Evolutionary conservation across 2,329 filamentous ascomycete species (phyloP), one percentile per base, ranked within the genome.

Genomic region (Talaromyces sp.): DNA sequence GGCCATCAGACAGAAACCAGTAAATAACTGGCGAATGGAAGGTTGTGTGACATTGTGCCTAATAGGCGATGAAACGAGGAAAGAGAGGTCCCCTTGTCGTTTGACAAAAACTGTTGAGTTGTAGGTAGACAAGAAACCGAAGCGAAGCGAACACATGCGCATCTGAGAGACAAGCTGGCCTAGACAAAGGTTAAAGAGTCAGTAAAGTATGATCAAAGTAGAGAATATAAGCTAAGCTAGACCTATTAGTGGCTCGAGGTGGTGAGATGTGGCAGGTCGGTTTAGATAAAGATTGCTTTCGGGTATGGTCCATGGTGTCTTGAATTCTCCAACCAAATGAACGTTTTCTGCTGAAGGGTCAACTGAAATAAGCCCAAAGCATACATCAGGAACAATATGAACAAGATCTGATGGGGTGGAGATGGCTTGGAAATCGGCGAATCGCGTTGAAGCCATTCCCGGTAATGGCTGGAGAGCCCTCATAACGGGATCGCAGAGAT

Each of bases 1-100:
- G 17, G 49, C 43, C 36, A 47, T 47, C 16, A 47, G 20, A 52
- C 49, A 52, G 33, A 52, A 52, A 5, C 49, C 49, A 20, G 36
- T 43, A 41, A 52, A 47, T 9, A 52, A 4, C 35, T 52, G 27
- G 33, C 49, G 49, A 13, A 52, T 43, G 22, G 49, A 52, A 10
- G 49, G 49, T 27, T 41, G 27, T 24, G 17, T 17, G 3, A 20
- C 9, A 30, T 33, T 22, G 35, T 33, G 14, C n/a, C 19, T 16
- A 13, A 53, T 33, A 9, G 51, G 45, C n/a, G 16, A 13, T 6
- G 51, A 45, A 30, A 53, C 22, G 9, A 45, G 45, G 36, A 45
- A 53, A 11, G 45, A 53, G 9, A 8, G 13, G n/a, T 49, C 51
- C 5, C 19, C 29, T 13, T 20, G 16, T 49, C 40, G 29, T n/a